phyloP scores from a whole-genome alignment of 106 monocot genomes.

The Iris macrosiphon region DNA sequence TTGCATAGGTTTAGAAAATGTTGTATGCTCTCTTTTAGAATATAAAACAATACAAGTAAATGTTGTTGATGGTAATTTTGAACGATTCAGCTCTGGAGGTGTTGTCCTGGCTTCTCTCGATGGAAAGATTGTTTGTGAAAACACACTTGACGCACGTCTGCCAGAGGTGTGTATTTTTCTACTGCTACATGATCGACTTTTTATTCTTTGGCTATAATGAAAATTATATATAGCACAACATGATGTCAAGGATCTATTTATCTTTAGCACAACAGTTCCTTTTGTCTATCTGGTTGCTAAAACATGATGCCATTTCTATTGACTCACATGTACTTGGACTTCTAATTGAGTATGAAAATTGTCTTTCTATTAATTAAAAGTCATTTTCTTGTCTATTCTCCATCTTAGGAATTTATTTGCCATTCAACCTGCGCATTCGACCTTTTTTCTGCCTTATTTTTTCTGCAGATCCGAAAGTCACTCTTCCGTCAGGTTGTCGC shows the following conservation, averaged over 20 bases:
- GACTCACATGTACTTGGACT: too few relatives aligned
- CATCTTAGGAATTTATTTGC: background rate
- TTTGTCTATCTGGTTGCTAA: too few relatives aligned
- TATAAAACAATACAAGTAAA: too few relatives aligned
- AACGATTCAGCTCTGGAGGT: constrained; percentile 52
- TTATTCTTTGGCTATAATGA: background rate
- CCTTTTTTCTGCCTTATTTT: too few relatives aligned
- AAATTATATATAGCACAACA: background rate
- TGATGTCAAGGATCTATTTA: background rate
- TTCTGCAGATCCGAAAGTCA: constrained; percentile 31
- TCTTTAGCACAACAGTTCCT: too few relatives aligned
- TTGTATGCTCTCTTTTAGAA: too few relatives aligned
- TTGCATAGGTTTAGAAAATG: background rate
- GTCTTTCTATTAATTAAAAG: background rate
- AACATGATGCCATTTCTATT: too few relatives aligned
- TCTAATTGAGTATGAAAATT: too few relatives aligned
- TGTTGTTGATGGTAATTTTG: constrained; percentile 6
- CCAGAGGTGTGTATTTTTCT: constrained; percentile 28
- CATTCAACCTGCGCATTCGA: background rate
- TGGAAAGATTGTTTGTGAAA: constrained; percentile 66
- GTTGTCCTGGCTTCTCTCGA: constrained; percentile 63
- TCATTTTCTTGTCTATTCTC: background rate
- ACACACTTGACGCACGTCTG: constrained; percentile 61
- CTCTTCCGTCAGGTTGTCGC: constrained; percentile 16
- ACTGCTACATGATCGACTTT: background rate